Conservation (phyloP, 768 basidiomycete species). For the Candolleomyces aberdarensis region DNA sequence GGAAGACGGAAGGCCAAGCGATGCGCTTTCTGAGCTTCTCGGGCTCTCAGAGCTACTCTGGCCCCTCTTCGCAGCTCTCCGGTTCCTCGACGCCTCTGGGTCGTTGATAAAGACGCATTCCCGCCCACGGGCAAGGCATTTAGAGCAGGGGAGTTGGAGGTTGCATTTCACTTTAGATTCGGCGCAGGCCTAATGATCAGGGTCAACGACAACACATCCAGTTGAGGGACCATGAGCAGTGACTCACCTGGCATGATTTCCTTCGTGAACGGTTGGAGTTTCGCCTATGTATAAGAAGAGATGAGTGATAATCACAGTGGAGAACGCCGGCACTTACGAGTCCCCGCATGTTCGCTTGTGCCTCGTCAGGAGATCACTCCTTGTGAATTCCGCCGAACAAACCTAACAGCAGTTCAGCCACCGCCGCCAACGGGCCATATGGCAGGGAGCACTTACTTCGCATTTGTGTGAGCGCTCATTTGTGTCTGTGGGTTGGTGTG, state of each 20-base stretch:
- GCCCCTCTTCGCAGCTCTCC: constrained; percentile 26
- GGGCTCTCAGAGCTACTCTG: constrained; percentile 13
- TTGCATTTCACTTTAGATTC: constrained; percentile 78
- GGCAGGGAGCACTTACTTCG: constrained; percentile 39
- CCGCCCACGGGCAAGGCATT: constrained; percentile 58
- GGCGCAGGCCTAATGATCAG: constrained; percentile 48
- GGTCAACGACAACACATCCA: no score
- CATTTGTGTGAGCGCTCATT: constrained; percentile 65
- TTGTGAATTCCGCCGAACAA: constrained; percentile 67
- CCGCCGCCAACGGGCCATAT: background rate
- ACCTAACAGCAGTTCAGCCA: constrained; percentile 35
- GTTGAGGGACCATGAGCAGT: background rate
- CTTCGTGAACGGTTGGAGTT: constrained; percentile 56
- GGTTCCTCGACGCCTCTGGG: constrained; percentile 39
- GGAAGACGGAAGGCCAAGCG: background rate
- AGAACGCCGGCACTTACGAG: constrained; percentile 42
- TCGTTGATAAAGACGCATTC: constrained; percentile 63
- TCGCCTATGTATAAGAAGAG: constrained; percentile 20
- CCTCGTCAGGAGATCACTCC: constrained; percentile 69
- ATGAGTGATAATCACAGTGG: constrained; percentile 9
- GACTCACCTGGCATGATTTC: constrained; percentile 58
- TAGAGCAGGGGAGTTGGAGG: constrained; percentile 63
- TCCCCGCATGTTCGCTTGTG: constrained; percentile 73
- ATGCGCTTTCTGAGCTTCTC: background rate
- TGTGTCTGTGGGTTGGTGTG: constrained; percentile 44